Base-by-base conservation (phyloP, 2,329 filamentous ascomycete species). In the Neodidymelliopsis sp. region DNA sequence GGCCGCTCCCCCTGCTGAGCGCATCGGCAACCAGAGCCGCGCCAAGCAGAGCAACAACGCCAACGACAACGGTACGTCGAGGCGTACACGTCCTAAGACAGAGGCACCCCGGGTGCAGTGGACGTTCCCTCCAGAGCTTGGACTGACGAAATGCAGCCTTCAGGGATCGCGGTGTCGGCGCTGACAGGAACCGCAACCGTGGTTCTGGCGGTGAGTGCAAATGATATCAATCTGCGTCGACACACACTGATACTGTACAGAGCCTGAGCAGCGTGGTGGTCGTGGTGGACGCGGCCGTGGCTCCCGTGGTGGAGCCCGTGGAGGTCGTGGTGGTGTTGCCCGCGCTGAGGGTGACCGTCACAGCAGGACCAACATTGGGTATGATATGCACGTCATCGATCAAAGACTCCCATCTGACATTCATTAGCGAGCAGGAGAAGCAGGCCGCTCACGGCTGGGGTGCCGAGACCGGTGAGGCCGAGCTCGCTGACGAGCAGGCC, bases 401-500 rank as follows among this genome's bases (percentile, higher is more conserved):
- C 19, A 16, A 29, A 18, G 25, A 7, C 16, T 11, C 20, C 34
- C 30, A 4, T 42, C 62, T 71, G 47, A 70, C 55, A 25, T 16
- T 12, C 5, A 18, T 6, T 43, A 90, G 89, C 69, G 88, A 90
- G 60, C 88, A 89, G 70, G 88, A 91, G 67, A 95, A 95, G 85
- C 88, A 93, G 78, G 86, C 88, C 73, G 89, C 86, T 71, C 89
- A 93, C 76, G 89, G 90, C 66, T 97, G 93, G 91, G 94, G 93
- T 67, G 87, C 84, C 70, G 82, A 83, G 65, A 88, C 90, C 71
- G 94, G 91, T 68, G 80, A 87, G 56, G 88, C 88, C 71, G 91
- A 95, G 79, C 86, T 89, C 78, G 89, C 89, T 71, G 94, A 97
- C 68, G 94, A 97, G 83, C 85, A 90, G 77, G 91, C 88, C 65